Base-by-base conservation (phyloP, 345 rosid genomes). In the Brassica rapa region DNA sequence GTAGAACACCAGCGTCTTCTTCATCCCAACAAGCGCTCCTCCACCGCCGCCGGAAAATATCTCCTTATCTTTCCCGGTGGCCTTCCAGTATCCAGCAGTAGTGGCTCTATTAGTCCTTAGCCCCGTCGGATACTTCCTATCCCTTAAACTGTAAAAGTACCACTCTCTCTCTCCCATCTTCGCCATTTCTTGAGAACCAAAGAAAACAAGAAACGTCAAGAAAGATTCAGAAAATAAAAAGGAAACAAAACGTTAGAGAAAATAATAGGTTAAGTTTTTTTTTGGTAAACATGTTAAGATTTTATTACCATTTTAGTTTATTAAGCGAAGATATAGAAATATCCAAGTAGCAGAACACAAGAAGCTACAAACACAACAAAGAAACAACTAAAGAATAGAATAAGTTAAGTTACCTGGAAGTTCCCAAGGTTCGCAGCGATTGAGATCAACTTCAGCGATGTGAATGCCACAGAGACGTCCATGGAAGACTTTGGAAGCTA, bases 351-450 rank as follows among this genome's bases (percentile, higher is more conserved):
- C 53, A 46, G 14, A 46, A 46, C 53, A 12, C 53, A 46, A 46
- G 6, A 46, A 46, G 4, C 49, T 41, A 41, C 49, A 46, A 12
- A 12, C 53, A 12, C 53, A 46, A 37, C 43, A 37, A 37, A 37
- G 8, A 37, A 37, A 37, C 43, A 41, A 46, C 53, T 11, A 46
- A 46, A 46, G 53, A 46, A 46, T 46, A 5, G 5, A n/a, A 12
- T 49, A 49, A 16, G 56, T 49, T n/a, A 49, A 51, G 56, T 51
- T 51, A 51, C 99, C 97, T 5, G 99, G 99, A 61, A 95, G 97
- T 75, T 95, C 98, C 99, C 99, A 95, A 9, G 98, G 99, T 60
- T 95, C 99, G 39, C 97, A 95, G 32, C 93, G 84, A 73, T 95
- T 93, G 51, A 95, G 97, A 77, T 95, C 98, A 81, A 95, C 86